A percentile compares a stretch with the other conserved stretches of the same genome.
phyloP scores from a whole-genome alignment of 805 yeast genomes.

The Martiniozyma abietophila region DNA sequence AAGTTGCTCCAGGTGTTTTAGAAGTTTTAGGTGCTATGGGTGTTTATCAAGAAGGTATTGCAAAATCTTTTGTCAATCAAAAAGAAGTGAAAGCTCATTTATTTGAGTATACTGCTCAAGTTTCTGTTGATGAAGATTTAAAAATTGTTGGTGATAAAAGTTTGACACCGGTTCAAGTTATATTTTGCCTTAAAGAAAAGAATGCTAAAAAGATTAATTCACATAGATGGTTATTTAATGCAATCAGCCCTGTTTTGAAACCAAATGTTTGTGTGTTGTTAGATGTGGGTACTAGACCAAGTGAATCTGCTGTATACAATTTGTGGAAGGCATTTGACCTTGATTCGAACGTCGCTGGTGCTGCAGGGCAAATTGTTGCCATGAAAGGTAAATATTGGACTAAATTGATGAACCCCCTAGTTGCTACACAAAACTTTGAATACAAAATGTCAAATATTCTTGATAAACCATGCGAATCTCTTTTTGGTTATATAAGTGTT shows the following conservation, averaged over 20 bases:
- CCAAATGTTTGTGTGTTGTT: constrained; percentile 84
- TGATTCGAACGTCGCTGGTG: constrained; percentile 97
- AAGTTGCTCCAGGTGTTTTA: constrained; percentile 73
- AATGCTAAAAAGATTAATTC: constrained; percentile 93
- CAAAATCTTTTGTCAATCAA: constrained; percentile 87
- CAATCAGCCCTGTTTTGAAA: constrained; percentile 82
- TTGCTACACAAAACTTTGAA: constrained; percentile 94
- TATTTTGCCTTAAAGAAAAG: constrained; percentile 86
- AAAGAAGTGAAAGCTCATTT: constrained; percentile 88
- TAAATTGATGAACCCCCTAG: constrained; percentile 79
- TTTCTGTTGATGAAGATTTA: constrained; percentile 80
- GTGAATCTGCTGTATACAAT: constrained; percentile 77
- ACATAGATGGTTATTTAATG: constrained; percentile 96
- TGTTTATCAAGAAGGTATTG: constrained; percentile 94
- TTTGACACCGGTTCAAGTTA: constrained; percentile 89
- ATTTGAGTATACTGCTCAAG: constrained; percentile 93
- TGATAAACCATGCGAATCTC: constrained; percentile 89
- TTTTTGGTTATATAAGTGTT: constrained; percentile 87
- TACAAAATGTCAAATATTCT: constrained; percentile 94
- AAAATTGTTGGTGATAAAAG: constrained; percentile 87
- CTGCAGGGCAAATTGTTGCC: constrained; percentile 95
- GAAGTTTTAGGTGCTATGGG: constrained; percentile 92
- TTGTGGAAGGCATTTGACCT: constrained; percentile 96
- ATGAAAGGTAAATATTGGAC: constrained; percentile 86
- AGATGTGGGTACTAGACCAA: constrained; percentile 98